Percentiles rank a stretch among this genome's conserved stretches.
phyloP scores from a whole-genome alignment of 305 asterid genomes.

The Plantago lanceolata region DNA sequence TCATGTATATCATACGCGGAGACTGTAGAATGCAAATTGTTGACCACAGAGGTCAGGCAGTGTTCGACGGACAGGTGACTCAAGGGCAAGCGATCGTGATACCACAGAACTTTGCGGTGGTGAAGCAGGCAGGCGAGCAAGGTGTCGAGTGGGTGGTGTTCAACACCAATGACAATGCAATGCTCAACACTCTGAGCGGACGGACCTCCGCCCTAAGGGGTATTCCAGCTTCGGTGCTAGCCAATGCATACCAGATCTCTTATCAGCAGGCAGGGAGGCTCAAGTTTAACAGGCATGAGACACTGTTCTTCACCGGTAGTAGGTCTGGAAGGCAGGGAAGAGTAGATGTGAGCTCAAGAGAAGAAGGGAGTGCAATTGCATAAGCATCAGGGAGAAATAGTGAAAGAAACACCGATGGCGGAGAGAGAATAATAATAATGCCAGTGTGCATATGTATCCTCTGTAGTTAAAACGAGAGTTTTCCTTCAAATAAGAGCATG shows the following conservation, averaged over 20 bases:
- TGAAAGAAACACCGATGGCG: too few relatives aligned
- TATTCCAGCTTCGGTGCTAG: constrained; percentile 39
- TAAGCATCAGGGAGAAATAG: too few relatives aligned
- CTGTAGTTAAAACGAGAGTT: too few relatives aligned
- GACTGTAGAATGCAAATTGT: constrained; percentile 39
- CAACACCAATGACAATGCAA: constrained; percentile 49
- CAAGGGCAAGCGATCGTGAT: constrained; percentile 41
- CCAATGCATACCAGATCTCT: constrained; percentile 32
- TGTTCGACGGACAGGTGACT: constrained; percentile 32
- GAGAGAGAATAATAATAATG: too few relatives aligned
- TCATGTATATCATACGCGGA: constrained; percentile 41
- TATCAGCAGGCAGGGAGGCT: constrained; percentile 35
- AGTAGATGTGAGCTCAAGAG: neutral
- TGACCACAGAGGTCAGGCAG: constrained; percentile 39
- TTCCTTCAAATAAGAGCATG: too few relatives aligned
- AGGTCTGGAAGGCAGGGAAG: constrained; percentile 16
- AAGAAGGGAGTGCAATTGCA: too few relatives aligned
- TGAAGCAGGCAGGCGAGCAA: constrained; percentile 41
- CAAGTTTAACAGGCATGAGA: constrained; percentile 37
- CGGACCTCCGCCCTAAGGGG: constrained; percentile 42
- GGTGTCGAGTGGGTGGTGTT: constrained; percentile 52
- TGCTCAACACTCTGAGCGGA: constrained; percentile 45
- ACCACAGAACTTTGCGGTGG: constrained; percentile 41
- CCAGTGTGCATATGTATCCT: too few relatives aligned
- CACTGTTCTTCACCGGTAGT: constrained; percentile 29